Evolutionary conservation across 805 yeast genomes (phyloP).

Genomic region (Debaryomyces prosopidis): DNA sequence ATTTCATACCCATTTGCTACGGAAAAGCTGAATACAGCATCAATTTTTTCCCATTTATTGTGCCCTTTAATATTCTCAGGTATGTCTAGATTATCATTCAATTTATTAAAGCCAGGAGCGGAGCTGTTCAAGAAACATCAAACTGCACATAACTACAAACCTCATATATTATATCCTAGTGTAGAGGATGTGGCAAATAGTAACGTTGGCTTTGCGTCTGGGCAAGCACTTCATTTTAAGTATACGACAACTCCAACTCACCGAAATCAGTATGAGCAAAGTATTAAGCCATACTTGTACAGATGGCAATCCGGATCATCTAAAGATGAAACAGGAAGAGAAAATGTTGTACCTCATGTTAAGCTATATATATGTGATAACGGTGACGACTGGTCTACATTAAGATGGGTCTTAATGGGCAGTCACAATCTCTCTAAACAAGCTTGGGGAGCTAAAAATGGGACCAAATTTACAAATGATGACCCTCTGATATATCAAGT

Average conservation of each 20-base stretch:
- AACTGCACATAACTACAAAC: slow-evolving; percentile 22
- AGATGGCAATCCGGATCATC: slow-evolving; percentile 37
- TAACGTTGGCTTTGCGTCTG: slow-evolving; percentile 48
- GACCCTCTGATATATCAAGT: slow-evolving; percentile 25
- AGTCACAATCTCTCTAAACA: slow-evolving; percentile 74
- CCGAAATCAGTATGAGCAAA: slow-evolving; percentile 39
- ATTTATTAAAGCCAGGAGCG: slow-evolving; percentile 29
- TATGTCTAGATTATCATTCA: slow-evolving; percentile 13
- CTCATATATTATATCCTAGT: slow-evolving; percentile 48
- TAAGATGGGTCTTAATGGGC: slow-evolving; percentile 72
- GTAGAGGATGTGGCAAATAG: slow-evolving; percentile 38
- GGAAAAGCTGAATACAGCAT: slow-evolving; percentile 25
- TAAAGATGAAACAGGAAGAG: slow-evolving; percentile 27
- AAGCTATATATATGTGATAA: slow-evolving; percentile 63
- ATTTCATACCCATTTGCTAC: slow-evolving; percentile 46
- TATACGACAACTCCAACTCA: slow-evolving; percentile 21
- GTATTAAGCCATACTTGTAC: slow-evolving; percentile 43
- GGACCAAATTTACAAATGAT: slow-evolving; percentile 4
- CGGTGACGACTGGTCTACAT: slow-evolving; percentile 46
- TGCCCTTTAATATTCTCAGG: slow-evolving; percentile 44
- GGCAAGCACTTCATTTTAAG: slow-evolving; percentile 51
- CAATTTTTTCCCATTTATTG: slow-evolving; percentile 48
- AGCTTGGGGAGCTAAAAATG: slow-evolving; percentile 69
- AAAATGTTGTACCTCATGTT: slow-evolving; percentile 58
- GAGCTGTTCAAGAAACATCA: slow-evolving; percentile 21